Conservation (phyloP, 345 rosid genomes). For the Atalantia buxifolia region DNA sequence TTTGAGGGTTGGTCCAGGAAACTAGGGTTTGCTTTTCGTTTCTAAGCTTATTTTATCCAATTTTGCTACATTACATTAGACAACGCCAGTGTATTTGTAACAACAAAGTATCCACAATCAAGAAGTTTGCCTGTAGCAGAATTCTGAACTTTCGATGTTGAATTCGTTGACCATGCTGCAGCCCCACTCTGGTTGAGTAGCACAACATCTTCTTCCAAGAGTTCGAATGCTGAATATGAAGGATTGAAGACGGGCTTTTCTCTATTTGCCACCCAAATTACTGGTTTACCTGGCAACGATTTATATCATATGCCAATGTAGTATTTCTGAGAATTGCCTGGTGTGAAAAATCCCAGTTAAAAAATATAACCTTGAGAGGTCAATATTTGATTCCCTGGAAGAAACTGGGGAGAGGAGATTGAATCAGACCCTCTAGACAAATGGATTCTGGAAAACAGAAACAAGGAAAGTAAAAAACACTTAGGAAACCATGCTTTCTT, state of each 20-base stretch:
- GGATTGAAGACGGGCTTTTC: slow-evolving; percentile 10
- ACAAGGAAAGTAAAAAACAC: not conserved
- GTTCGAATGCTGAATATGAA: slow-evolving; percentile 6
- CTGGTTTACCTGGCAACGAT: not conserved
- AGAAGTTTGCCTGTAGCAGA: slow-evolving; percentile 21
- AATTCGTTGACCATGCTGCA: slow-evolving; percentile 20
- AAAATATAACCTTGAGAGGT: not conserved
- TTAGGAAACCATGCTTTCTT: not conserved
- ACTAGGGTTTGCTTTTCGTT: too few species aligned
- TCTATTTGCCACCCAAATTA: not conserved
- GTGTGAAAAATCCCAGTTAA: slow-evolving; percentile 30
- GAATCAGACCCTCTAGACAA: not conserved
- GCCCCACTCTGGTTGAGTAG: slow-evolving; percentile 12
- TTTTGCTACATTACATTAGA: slow-evolving; percentile 21
- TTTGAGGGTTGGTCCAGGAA: slow-evolving; percentile 21
- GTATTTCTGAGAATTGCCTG: slow-evolving; percentile 16
- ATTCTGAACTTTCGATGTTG: not conserved
- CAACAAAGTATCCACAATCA: slow-evolving; percentile 24
- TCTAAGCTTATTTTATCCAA: not conserved
- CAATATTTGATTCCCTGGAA: slow-evolving; percentile 15
- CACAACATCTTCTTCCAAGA: slow-evolving; percentile 18
- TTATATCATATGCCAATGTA: slow-evolving; percentile 7
- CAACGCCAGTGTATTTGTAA: slow-evolving; percentile 6
- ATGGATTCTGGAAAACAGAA: not conserved
- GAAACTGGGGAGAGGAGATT: not conserved